Evolutionary conservation across 1,139 yeast species (phyloP).

Genomic region (Petasospora rhodanensis): DNA sequence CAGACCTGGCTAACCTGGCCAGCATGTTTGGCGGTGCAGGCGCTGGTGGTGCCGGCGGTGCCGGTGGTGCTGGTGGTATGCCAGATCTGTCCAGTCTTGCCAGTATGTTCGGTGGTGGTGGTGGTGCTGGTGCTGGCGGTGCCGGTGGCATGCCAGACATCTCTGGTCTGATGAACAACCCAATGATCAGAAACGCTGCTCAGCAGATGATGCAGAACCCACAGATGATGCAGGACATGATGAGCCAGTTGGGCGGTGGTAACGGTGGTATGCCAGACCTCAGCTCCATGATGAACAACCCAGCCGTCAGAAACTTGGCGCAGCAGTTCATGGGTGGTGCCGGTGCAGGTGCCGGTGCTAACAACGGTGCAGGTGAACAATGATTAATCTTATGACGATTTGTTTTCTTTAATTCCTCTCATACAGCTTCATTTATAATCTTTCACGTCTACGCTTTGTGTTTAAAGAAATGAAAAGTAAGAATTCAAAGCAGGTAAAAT

Average conservation of each 20-base stretch:
- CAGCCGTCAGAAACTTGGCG: constrained; percentile 68
- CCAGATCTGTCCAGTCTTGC: constrained; percentile 55
- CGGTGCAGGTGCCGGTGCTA: too few species aligned
- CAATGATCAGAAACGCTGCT: constrained; percentile 68
- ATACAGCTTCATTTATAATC: too few species aligned
- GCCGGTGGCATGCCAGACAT: constrained; percentile 58
- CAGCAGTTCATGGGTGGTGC: constrained; percentile 34
- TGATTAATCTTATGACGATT: too few species aligned
- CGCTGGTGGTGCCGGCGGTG: too few species aligned
- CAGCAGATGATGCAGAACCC: not conserved
- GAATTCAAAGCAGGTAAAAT: too few species aligned
- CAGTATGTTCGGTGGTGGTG: constrained; percentile 85
- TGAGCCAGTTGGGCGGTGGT: constrained; percentile 33
- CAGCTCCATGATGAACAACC: constrained; percentile 68
- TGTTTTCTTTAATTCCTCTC: too few species aligned
- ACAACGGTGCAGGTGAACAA: too few species aligned
- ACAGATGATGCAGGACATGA: constrained; percentile 44
- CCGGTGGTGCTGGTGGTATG: constrained; percentile 60
- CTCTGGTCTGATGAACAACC: constrained; percentile 73
- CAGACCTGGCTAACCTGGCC: constrained; percentile 53
- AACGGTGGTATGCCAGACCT: constrained; percentile 33
- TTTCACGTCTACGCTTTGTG: too few species aligned
- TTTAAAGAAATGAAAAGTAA: too few species aligned
- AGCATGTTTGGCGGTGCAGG: constrained; percentile 56
- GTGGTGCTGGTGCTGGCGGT: constrained; percentile 59